These are phyloP conservation scores for Pluteus cervinus DNA, from an alignment of 768 basidiomycete species.

Conservation along the genomic window DNA sequence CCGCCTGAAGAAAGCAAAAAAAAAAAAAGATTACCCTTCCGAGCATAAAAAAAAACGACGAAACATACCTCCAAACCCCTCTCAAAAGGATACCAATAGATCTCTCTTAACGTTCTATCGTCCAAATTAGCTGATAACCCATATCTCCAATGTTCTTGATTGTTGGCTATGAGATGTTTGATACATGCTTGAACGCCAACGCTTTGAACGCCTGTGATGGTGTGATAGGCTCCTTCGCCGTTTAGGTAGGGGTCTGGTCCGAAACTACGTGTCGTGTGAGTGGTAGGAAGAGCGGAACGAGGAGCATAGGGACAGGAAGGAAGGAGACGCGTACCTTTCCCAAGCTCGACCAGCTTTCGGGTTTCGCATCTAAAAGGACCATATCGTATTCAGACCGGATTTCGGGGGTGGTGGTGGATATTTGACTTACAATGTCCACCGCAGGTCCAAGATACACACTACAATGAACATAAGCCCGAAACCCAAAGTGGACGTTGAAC, in stretches of 20 bases:
- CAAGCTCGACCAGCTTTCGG: slow-evolving; percentile 44
- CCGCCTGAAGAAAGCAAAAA: slow-evolving; percentile 26
- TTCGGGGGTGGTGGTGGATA: background rate
- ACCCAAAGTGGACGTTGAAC: background rate
- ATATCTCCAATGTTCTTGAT: slow-evolving; percentile 48
- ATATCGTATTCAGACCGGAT: background rate
- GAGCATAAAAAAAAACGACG: background rate
- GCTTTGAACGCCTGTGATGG: slow-evolving; percentile 53
- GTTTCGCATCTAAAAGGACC: slow-evolving; percentile 38
- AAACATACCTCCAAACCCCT: slow-evolving; percentile 36
- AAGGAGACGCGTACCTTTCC: slow-evolving; percentile 30
- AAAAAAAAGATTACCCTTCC: background rate
- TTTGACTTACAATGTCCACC: slow-evolving; percentile 47
- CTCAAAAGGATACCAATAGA: slow-evolving; percentile 45
- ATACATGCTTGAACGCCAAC: slow-evolving; percentile 55
- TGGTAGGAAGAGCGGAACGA: background rate
- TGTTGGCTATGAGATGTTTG: slow-evolving; percentile 46
- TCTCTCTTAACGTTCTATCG: slow-evolving; percentile 51
- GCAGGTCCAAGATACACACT: slow-evolving; percentile 47
- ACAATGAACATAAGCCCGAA: slow-evolving; percentile 1
- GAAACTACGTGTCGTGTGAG: slow-evolving; percentile 23
- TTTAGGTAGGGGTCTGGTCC: slow-evolving; percentile 61
- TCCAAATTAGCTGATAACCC: slow-evolving; percentile 41
- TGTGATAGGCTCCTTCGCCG: slow-evolving; percentile 56
- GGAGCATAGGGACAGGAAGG: background rate